Evolutionary conservation across 1,284 basidiomycete species (phyloP).

Genomic region (Coniferiporia sulphurascens): DNA sequence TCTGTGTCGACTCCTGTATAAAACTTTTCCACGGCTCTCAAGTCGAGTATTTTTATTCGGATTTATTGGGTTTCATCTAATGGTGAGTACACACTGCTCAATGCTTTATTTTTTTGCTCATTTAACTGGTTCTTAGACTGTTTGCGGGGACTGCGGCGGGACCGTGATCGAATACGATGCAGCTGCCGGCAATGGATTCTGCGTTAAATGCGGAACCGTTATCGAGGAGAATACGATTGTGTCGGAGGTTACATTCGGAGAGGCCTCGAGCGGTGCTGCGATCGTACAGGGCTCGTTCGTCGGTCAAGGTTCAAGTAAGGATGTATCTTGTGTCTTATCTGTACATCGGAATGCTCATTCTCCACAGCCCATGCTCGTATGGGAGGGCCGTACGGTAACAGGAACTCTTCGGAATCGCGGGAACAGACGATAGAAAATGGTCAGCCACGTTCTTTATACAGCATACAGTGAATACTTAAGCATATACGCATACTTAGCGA

Average conservation of each 20-base stretch:
- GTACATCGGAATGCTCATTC: not conserved
- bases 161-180: slow-evolving; percentile 79
- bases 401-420: slow-evolving; percentile 71
- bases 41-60: not conserved
- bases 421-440: slow-evolving; percentile 90
- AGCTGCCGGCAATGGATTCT: slow-evolving; percentile 80
- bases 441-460: slow-evolving; percentile 31
- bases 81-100: not conserved
- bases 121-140: slow-evolving; percentile 29
- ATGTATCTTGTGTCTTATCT: slow-evolving; percentile 22
- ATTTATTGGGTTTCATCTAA: not conserved
- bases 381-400: slow-evolving; percentile 74
- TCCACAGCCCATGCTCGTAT: slow-evolving; percentile 71
- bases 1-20: not conserved
- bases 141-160: slow-evolving; percentile 69
- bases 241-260: slow-evolving; percentile 90
- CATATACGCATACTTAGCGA: slow-evolving; percentile 46
- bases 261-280: slow-evolving; percentile 87
- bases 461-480: not conserved
- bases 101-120: not conserved
- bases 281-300: slow-evolving; percentile 96
- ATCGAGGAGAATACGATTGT: slow-evolving; percentile 95
- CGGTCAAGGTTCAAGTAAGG: slow-evolving; percentile 85
- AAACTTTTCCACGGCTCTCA: not conserved
- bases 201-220: slow-evolving; percentile 81